Conservation (phyloP, 1,284 basidiomycete genomes). For the Ustilago nuda region DNA sequence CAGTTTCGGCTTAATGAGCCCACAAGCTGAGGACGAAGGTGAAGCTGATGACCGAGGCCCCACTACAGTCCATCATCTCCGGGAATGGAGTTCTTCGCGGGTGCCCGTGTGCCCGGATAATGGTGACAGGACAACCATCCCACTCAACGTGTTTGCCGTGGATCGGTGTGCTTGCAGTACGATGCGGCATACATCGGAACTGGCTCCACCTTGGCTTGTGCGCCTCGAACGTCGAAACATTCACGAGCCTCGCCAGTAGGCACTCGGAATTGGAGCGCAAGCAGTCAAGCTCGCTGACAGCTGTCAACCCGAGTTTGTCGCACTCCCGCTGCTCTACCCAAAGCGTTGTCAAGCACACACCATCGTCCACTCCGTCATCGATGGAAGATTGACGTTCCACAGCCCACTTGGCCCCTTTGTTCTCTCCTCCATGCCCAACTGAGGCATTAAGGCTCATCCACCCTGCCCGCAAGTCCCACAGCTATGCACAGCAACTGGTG, state of each 20-base stretch:
- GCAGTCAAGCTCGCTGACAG: constrained; percentile 3
- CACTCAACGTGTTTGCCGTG: background rate
- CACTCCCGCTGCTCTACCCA: background rate
- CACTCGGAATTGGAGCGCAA: background rate
- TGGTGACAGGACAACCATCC: background rate
- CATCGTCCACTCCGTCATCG: background rate
- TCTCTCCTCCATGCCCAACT: background rate
- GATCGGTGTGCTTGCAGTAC: background rate
- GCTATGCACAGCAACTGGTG: background rate
- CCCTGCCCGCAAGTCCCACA: background rate
- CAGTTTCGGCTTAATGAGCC: background rate
- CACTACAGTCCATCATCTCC: background rate
- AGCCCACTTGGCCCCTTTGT: constrained; percentile 1
- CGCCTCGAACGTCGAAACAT: background rate
- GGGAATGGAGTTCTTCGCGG: constrained; percentile 1
- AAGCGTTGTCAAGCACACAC: background rate
- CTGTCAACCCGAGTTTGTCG: background rate
- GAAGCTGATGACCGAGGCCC: background rate
- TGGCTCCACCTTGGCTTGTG: background rate
- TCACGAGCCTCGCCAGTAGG: background rate
- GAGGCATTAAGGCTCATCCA: background rate
- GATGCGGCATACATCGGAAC: background rate
- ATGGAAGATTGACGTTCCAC: background rate
- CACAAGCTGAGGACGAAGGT: background rate
- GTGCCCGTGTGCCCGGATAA: background rate